Conservation (phyloP, 305 asterid species). For the Fraxinus floribunda region DNA sequence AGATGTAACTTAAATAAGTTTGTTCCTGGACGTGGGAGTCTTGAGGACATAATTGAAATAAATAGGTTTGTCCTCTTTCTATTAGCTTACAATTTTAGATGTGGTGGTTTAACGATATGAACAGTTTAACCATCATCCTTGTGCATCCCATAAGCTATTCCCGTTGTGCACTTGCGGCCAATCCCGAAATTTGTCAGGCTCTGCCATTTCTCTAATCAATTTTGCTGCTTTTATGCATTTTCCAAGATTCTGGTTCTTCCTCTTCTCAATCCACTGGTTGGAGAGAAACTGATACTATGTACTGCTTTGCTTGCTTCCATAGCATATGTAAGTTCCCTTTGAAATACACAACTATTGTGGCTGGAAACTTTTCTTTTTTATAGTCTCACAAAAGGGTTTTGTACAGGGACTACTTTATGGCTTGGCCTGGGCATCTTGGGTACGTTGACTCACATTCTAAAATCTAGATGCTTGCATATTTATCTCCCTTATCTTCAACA, state of each 20-base stretch:
- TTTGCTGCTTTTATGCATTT: conserved; percentile 4
- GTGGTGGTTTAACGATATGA: background rate
- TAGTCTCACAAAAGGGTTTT: conserved; percentile 19
- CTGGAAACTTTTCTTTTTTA: background rate
- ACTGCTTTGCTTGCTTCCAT: conserved; percentile 65
- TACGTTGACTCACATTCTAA: conserved; percentile 29
- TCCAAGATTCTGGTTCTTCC: conserved; percentile 86
- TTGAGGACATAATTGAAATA: background rate
- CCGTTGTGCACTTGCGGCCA: background rate
- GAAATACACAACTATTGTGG: background rate
- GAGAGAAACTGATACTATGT: conserved; percentile 78
- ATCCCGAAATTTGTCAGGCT: background rate
- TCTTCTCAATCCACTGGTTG: conserved; percentile 67
- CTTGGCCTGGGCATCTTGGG: conserved; percentile 98
- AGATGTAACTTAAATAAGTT: background rate
- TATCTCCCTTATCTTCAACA: background rate
- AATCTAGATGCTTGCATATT: background rate
- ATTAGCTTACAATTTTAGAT: background rate
- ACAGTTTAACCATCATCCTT: background rate
- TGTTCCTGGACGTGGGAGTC: background rate
- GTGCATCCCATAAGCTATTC: background rate
- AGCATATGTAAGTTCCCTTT: conserved; percentile 65
- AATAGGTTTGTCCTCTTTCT: background rate
- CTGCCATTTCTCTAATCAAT: conserved; percentile 13
- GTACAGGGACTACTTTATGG: conserved; percentile 86